Percentiles rank a stretch among this genome's conserved stretches.
Conservation (phyloP, 768 basidiomycete genomes). For the Suillus subalutaceus region DNA sequence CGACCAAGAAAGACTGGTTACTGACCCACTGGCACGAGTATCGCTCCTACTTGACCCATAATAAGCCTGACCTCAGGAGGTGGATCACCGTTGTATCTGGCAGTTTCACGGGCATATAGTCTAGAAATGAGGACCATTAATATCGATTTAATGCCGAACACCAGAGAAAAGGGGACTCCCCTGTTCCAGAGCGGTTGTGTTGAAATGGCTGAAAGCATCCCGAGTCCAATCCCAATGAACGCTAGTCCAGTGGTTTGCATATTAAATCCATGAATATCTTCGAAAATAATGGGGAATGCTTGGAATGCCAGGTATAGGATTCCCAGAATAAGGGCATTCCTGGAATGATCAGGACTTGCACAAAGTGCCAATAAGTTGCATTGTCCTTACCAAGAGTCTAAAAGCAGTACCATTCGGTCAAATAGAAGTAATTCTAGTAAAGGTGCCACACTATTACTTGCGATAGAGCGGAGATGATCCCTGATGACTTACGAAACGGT, state of each 20-base stretch:
- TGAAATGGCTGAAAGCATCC: conserved; percentile 42
- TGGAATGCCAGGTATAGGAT: conserved; percentile 57
- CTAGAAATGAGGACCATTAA: conserved; percentile 27
- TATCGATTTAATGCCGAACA: background rate
- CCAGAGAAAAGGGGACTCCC: conserved; percentile 16
- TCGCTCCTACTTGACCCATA: conserved; percentile 69
- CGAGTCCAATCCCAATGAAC: conserved; percentile 55
- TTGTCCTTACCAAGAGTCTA: conserved; percentile 63
- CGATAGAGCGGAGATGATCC: background rate
- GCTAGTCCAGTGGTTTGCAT: conserved; percentile 50
- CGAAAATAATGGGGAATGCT: conserved; percentile 58
- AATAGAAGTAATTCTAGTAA: conserved; percentile 57
- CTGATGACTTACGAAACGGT: conserved; percentile 64
- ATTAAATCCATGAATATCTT: conserved; percentile 51
- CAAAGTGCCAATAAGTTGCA: conserved; percentile 5
- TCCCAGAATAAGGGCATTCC: conserved; percentile 44
- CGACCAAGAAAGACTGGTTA: conserved; percentile 1
- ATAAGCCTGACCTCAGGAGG: conserved; percentile 69
- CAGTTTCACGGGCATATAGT: conserved; percentile 39
- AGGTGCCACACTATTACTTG: conserved; percentile 4
- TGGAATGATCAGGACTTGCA: conserved; percentile 17
- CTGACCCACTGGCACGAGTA: conserved; percentile 63
- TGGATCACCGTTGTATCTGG: conserved; percentile 45
- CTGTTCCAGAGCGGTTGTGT: conserved; percentile 51
- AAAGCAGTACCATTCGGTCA: conserved; percentile 76